Conservation (phyloP, 108 stramenopile genomes). For the Pseudonitzschia pungens region DNA sequence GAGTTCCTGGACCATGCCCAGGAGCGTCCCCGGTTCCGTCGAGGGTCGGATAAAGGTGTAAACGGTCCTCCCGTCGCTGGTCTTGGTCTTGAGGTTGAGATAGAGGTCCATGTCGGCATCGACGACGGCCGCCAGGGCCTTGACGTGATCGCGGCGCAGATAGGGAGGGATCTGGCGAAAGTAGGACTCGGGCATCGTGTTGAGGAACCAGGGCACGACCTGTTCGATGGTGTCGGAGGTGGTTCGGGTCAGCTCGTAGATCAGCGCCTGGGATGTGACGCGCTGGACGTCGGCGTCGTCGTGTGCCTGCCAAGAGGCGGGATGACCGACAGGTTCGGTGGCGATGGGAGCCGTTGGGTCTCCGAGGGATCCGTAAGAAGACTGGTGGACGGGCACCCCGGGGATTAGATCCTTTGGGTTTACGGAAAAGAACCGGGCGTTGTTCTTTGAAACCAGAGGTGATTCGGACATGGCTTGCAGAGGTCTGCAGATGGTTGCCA, state of each 20-base stretch:
- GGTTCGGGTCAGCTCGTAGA: conserved; percentile 81
- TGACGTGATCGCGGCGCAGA: conserved; percentile 94
- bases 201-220: conserved; percentile 95
- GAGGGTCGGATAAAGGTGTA: conserved; percentile 88
- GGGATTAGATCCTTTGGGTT: conserved; percentile 3
- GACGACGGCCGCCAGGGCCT: conserved; percentile 90
- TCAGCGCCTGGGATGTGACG: conserved; percentile 49
- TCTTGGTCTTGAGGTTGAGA: conserved; percentile 75
- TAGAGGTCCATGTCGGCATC: conserved; percentile 75
- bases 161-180: conserved; percentile 91
- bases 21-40: conserved; percentile 75
- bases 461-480: neutral
- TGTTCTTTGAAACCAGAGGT: neutral
- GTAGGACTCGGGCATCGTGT: conserved; percentile 89
- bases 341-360: neutral
- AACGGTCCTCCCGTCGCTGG: conserved; percentile 60
- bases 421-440: neutral
- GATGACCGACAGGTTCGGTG: too few species aligned
- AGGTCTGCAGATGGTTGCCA: neutral
- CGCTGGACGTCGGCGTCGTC: conserved; percentile 81
- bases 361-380: conserved; percentile 13
- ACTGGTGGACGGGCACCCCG: neutral
- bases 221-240: conserved; percentile 66
- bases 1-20: conserved; percentile 75
- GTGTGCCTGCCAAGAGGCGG: conserved; percentile 65